Evolutionary conservation across 2,329 filamentous ascomycete species (phyloP).

Genomic region (Knoxdaviesia proteae): DNA sequence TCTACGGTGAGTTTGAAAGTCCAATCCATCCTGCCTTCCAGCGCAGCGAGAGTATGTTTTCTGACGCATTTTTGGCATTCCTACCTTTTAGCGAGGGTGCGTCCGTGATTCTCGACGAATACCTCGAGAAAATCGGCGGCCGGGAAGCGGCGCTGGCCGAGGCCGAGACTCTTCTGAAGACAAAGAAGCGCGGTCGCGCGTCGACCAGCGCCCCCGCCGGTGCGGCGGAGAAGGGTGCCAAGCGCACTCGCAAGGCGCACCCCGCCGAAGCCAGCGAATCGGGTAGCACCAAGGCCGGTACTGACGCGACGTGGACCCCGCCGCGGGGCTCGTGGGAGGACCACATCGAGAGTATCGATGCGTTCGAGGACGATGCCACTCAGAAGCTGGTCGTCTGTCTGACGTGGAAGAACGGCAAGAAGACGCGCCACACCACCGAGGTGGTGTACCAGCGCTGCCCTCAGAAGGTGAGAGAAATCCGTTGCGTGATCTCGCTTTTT

Average conservation of each 20-base stretch:
- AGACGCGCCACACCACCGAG: conserved; percentile 50
- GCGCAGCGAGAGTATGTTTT: neutral
- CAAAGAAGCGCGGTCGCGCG: conserved; percentile 36
- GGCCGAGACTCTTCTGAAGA: conserved; percentile 25
- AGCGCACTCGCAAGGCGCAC: conserved; percentile 26
- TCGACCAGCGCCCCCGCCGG: conserved; percentile 16
- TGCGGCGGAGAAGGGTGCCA: conserved; percentile 12
- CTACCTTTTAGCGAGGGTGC: conserved; percentile 27
- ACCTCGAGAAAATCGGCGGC: conserved; percentile 43
- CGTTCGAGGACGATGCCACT: conserved; percentile 42
- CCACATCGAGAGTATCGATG: conserved; percentile 47
- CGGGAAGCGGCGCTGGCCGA: conserved; percentile 31
- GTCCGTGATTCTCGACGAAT: conserved; percentile 39
- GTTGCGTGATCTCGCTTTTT: neutral
- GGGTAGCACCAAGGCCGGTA: conserved; percentile 13
- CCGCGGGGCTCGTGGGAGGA: conserved; percentile 63
- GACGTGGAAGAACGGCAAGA: conserved; percentile 52
- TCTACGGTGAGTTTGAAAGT: conserved; percentile 23
- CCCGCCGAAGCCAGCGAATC: conserved; percentile 17
- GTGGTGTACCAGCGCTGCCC: conserved; percentile 58
- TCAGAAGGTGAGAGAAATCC: conserved; percentile 36
- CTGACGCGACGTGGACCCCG: conserved; percentile 30
- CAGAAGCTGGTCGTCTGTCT: conserved; percentile 42
- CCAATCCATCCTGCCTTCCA: too few species aligned
- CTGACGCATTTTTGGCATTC: neutral